Evolutionary conservation across 169 alveolate genomes (phyloP).

Genomic region (Fabrea salina): DNA sequence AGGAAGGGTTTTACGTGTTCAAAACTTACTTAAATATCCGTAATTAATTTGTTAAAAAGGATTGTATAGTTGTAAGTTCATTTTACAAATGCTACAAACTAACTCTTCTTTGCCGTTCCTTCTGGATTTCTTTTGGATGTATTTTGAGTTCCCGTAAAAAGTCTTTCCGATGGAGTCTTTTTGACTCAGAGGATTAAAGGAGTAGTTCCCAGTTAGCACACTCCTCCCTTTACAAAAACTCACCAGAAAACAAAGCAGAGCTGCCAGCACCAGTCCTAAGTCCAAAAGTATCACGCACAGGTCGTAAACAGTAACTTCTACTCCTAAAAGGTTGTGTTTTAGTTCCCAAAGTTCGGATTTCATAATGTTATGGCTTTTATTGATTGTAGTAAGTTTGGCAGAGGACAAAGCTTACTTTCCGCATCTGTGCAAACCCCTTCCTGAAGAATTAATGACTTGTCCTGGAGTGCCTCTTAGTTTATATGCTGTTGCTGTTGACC

Average conservation of each 20-base stretch:
- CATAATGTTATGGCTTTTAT: not conserved
- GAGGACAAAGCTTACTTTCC: conserved; percentile 3
- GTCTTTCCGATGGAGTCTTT: too few relatives aligned
- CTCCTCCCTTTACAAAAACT: not conserved
- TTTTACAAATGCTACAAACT: not conserved
- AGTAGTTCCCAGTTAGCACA: not conserved
- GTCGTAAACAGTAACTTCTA: not conserved
- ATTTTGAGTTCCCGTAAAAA: not conserved
- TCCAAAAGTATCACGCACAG: not conserved
- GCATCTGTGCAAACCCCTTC: not conserved
- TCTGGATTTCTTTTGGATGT: not conserved
- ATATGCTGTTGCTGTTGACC: not conserved
- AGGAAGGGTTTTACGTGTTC: not conserved
- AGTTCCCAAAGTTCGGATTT: not conserved
- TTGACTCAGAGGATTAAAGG: too few relatives aligned
- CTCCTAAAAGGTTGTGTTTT: not conserved
- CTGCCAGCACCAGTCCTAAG: not conserved
- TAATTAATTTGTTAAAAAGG: not conserved
- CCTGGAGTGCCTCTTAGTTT: not conserved
- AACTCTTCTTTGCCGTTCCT: not conserved
- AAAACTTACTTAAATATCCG: not conserved
- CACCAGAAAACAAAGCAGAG: not conserved
- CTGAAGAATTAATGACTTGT: not conserved
- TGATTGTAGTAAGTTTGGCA: too few relatives aligned
- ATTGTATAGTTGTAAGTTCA: not conserved